Evolutionary conservation across 345 rosid genomes (phyloP).

Genomic region (Sonneratia alba): DNA sequence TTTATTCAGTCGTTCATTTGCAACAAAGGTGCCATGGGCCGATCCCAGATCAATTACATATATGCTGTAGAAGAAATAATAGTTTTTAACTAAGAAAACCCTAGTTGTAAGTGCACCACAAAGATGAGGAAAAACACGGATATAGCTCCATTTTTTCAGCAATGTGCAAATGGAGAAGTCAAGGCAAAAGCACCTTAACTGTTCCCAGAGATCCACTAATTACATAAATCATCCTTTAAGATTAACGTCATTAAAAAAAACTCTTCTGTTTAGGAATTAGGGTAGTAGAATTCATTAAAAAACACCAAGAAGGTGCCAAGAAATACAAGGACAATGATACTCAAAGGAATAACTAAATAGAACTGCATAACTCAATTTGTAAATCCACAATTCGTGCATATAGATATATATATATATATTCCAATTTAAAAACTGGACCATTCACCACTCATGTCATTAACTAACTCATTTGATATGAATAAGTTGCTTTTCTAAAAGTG

Average conservation of each 20-base stretch:
- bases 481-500: background rate
- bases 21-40: conserved; percentile 82
- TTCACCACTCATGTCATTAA: background rate
- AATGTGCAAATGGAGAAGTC: background rate
- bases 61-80: conserved; percentile 30
- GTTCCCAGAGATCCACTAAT: background rate
- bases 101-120: background rate
- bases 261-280: no score
- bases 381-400: background rate
- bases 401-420: background rate
- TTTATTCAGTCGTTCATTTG: conserved; percentile 74
- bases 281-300: no score
- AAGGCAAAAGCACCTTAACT: background rate
- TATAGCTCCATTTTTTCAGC: background rate
- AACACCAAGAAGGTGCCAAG: background rate
- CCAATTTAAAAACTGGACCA: background rate
- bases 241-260: background rate
- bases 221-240: background rate
- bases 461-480: background rate
- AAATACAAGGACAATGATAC: background rate
- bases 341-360: background rate
- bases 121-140: background rate
- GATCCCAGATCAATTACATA: conserved; percentile 75
- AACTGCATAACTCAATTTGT: background rate
- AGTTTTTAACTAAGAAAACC: background rate